Base-by-base conservation (phyloP, 2,329 filamentous ascomycete species). In the Epichloe baconii region DNA sequence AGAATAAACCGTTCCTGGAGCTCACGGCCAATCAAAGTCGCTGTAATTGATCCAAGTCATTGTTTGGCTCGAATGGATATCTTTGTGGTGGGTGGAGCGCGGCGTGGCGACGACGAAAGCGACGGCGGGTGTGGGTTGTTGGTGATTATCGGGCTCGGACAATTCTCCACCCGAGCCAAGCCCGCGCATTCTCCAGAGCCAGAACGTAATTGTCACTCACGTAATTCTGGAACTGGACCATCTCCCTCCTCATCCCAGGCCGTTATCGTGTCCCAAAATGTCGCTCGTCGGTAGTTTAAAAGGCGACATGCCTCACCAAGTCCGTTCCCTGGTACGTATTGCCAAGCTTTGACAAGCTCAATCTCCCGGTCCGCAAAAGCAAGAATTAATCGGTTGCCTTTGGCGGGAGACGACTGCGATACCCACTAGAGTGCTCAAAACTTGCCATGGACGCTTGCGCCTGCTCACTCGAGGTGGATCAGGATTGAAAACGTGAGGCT, bases 281-380 rank as follows among this genome's bases (percentile, higher is more conserved):
- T 70, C 68, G 54, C 64, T 63, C 53, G 64, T 65, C 50, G 60
- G 60, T 48, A 62, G 62, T 53, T 56, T 70, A 52, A 76, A 74
- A 62, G 76, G 76, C 65, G 73, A 79, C 55, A 69, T 76, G 67
- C 73, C 77, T 53, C 73, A 77, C 56, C 76, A 80, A 68, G 75
- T 75, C 52, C 71, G 76, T 62, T 79, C 77, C 55, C 64, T 79
- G 62, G 76, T 79, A 64, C 65, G 75, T 68, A 36, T 21, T 38
- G 36, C 7, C 14, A 43, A 34, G 5, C 23, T 12, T 35, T n/a
- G 5, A 31, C 26, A 45, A 12, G n/a, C 5, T 4, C n/a, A 19
- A 19, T 17, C 14, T 7, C 11, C n/a, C 31, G 11, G 17, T 43
- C 41, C 14, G 41, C 41, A 21, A 14, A 21, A 10, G 41, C 21